Base-by-base conservation (phyloP, 2,329 filamentous ascomycete genomes). In the Hymenoscyphus infarciens region DNA sequence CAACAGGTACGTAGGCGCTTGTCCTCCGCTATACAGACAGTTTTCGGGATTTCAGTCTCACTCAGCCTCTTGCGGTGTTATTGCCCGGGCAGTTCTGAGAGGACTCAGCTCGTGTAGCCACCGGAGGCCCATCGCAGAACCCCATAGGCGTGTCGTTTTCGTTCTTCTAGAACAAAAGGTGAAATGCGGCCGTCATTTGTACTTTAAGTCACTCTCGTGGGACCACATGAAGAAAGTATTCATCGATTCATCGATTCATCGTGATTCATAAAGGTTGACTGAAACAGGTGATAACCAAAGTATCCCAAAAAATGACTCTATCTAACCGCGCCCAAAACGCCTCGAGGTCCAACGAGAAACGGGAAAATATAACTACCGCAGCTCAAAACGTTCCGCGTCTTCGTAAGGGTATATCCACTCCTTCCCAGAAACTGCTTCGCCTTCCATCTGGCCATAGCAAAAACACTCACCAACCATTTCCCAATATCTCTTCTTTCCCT, bases 361-460 rank as follows among this genome's bases (percentile, higher is more conserved):
- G 5, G 10, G 3, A 22, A 19, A 22, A 49, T 35, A 2, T 35
- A 38, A 13, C 29, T 55, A 55, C n/a, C 53, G 53, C 22, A 55
- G 22, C 53, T 55, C 53, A 33, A 55, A 55, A 8, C 27, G 19
- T 31, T 55, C 27, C 2, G 53, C 53, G 1, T 55, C 53, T 11
- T 55, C 53, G 29, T 55, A 55, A 16, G 53, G 53, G 53, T 55
- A 6, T 33, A 13, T 11, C 53, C 53, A 55, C 5, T 29, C 16
- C 27, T 13, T 31, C 27, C 29, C 53, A 33, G 25, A 55, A 55
- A 55, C 25, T 19, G 53, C 53, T 31, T 55, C 53, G 3, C 72
- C 68, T 3, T 78, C 63, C 0, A 78, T 52, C 0, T 70, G 66
- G 0, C 75, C 39, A 11, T 80, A 38, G 2, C 75, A 25, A 13